phyloP scores from a whole-genome alignment of 2,329 filamentous ascomycete species.

The Colletotrichum theobromicola region DNA sequence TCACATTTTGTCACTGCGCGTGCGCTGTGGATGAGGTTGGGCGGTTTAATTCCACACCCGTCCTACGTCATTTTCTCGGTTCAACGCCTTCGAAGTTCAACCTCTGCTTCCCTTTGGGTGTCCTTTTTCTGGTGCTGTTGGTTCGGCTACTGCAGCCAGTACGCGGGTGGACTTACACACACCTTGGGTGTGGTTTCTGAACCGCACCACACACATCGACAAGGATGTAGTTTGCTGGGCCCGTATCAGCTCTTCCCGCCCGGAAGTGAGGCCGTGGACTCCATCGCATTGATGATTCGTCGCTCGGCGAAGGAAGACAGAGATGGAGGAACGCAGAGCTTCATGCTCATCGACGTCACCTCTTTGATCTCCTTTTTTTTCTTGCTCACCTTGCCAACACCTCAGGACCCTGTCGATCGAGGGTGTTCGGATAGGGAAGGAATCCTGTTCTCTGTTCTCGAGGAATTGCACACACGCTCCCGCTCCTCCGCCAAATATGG shows the following conservation, averaged over 20 bases:
- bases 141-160: neutral
- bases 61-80: conserved; percentile 2
- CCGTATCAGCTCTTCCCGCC: neutral
- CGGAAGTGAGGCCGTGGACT: neutral
- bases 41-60: neutral
- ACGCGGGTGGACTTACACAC: neutral
- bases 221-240: neutral
- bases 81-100: neutral
- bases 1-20: neutral
- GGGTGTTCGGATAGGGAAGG: neutral
- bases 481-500: neutral
- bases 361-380: neutral
- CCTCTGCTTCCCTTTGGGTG: neutral
- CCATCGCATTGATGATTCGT: neutral
- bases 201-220: neutral
- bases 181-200: too few species aligned
- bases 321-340: neutral
- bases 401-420: neutral
- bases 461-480: neutral
- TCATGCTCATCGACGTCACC: neutral
- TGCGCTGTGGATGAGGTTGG: neutral
- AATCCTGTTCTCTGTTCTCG: conserved; percentile 4
- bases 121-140: neutral
- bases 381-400: neutral
- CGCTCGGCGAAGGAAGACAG: neutral